phyloP scores from a whole-genome alignment of 768 basidiomycete species.

The Rubroboletus pulcherrimus region DNA sequence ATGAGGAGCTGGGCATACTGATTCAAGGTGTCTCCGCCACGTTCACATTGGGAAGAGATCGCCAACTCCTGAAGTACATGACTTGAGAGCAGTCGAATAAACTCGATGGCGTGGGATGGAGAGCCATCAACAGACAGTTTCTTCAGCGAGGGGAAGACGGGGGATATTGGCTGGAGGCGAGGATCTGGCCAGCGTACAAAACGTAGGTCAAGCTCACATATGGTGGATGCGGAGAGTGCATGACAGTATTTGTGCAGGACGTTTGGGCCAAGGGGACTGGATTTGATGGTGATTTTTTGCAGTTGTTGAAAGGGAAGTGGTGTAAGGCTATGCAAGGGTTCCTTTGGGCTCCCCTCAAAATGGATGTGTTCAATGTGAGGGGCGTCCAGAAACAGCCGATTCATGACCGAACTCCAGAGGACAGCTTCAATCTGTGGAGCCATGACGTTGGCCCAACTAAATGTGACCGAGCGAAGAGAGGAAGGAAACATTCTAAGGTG shows the following conservation, averaged over 20 bases:
- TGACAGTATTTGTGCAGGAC: slow-evolving; percentile 26
- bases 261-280: slow-evolving; percentile 19
- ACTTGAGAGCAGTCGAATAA: slow-evolving; percentile 20
- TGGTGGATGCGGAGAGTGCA: slow-evolving; percentile 16
- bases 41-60: slow-evolving; percentile 17
- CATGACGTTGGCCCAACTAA: slow-evolving; percentile 20
- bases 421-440: slow-evolving; percentile 12
- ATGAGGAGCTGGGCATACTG: slow-evolving; percentile 17
- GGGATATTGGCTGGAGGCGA: slow-evolving; percentile 12
- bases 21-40: slow-evolving; percentile 1
- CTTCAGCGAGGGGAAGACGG: slow-evolving; percentile 22
- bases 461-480: slow-evolving; percentile 18
- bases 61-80: slow-evolving; percentile 14
- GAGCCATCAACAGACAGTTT: slow-evolving; percentile 21
- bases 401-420: slow-evolving; percentile 23
- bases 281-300: slow-evolving; percentile 19
- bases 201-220: slow-evolving; percentile 23
- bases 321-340: slow-evolving; percentile 7
- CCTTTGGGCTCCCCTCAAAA: slow-evolving; percentile 27
- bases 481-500: slow-evolving; percentile 21
- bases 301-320: slow-evolving; percentile 21
- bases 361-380: slow-evolving; percentile 21
- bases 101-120: slow-evolving; percentile 20
- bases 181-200: slow-evolving; percentile 22
- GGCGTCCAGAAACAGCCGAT: slow-evolving; percentile 15